Percentiles rank a stretch among this genome's conserved stretches.
phyloP scores from a whole-genome alignment of 768 basidiomycete species.

The Leccinum aurantiacum region DNA sequence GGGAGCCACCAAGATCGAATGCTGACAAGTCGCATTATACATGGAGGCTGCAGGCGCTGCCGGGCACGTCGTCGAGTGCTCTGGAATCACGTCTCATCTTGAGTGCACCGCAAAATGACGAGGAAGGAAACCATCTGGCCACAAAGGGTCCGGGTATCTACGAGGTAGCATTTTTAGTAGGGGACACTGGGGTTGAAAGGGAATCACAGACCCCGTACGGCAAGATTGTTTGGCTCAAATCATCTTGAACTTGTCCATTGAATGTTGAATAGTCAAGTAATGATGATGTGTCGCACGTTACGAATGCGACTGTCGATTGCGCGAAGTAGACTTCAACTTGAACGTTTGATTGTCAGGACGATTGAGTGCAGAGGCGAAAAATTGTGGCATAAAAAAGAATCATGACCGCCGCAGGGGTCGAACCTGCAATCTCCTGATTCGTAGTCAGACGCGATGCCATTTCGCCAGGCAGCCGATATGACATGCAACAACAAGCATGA shows the following conservation, averaged over 20 bases:
- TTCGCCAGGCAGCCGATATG: constrained; percentile 63
- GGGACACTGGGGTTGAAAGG: constrained; percentile 30
- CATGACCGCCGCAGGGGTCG: constrained; percentile 56
- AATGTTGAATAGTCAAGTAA: background rate
- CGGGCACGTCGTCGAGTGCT: background rate
- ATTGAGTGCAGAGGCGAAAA: too few species aligned
- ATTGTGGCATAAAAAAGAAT: too few species aligned
- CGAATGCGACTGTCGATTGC: background rate
- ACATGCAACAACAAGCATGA: too few species aligned
- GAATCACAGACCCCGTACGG: constrained; percentile 47
- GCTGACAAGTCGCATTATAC: constrained; percentile 23
- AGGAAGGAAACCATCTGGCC: constrained; percentile 35
- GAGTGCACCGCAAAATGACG: constrained; percentile 35
- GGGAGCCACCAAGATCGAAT: constrained; percentile 35
- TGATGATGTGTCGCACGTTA: background rate
- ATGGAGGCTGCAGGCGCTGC: constrained; percentile 47
- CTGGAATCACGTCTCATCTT: constrained; percentile 36
- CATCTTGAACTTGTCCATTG: background rate
- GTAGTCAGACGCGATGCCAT: constrained; percentile 95
- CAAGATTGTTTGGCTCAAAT: constrained; percentile 43
- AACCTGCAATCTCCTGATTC: constrained; percentile 94
- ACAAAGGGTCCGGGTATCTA: constrained; percentile 41
- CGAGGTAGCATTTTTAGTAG: constrained; percentile 53
- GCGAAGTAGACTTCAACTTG: too few species aligned
- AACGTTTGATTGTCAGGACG: too few species aligned